Evolutionary conservation across 805 yeast species (phyloP).

Genomic region (Blastobotrys parvus): DNA sequence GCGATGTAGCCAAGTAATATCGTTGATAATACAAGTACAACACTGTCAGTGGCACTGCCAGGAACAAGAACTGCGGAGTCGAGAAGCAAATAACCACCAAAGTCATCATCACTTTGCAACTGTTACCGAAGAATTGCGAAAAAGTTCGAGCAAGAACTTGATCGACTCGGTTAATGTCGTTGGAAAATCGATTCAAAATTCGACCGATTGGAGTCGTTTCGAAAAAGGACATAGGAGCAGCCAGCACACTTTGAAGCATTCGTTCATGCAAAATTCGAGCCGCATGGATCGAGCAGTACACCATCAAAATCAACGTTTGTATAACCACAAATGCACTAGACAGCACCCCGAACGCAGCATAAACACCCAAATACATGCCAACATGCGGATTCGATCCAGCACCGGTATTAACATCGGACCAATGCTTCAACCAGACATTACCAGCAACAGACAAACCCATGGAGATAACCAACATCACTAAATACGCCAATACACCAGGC

Average conservation of each 20-base stretch:
- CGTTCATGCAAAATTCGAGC: slow-evolving; percentile 60
- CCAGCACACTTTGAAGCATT: slow-evolving; percentile 66
- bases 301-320: slow-evolving; percentile 67
- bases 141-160: slow-evolving; percentile 47
- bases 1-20: slow-evolving; percentile 58
- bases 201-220: slow-evolving; percentile 96
- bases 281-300: slow-evolving; percentile 74
- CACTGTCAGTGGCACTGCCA: slow-evolving; percentile 57
- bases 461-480: slow-evolving; percentile 47
- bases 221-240: slow-evolving; percentile 93
- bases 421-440: slow-evolving; percentile 90
- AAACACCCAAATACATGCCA: slow-evolving; percentile 63
- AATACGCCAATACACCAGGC: slow-evolving; percentile 48
- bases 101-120: slow-evolving; percentile 47
- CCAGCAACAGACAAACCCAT: slow-evolving; percentile 57
- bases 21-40: slow-evolving; percentile 65
- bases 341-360: slow-evolving; percentile 64
- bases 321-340: slow-evolving; percentile 52
- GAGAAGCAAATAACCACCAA: slow-evolving; percentile 71
- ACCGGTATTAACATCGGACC: slow-evolving; percentile 85
- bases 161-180: slow-evolving; percentile 83
- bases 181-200: slow-evolving; percentile 82
- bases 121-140: slow-evolving; percentile 32
- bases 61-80: slow-evolving; percentile 77
- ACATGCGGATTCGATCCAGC: slow-evolving; percentile 65